Base-by-base conservation (phyloP, 1,284 basidiomycete species). In the Tranzscheliella williamsii region DNA sequence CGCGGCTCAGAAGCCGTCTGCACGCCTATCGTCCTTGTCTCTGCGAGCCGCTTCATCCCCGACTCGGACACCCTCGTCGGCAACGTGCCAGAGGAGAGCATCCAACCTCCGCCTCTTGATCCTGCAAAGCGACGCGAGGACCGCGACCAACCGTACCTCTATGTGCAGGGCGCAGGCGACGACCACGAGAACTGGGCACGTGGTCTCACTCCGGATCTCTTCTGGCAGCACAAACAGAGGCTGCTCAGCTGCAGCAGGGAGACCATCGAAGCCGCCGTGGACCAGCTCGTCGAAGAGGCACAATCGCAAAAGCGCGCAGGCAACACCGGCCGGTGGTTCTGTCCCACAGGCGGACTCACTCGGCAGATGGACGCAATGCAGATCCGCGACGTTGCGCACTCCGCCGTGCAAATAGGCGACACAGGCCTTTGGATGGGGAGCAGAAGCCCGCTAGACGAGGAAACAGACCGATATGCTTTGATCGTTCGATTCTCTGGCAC, bases 141-240 rank as follows among this genome's bases (percentile, higher is more conserved):
- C 17, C 9, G 32, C 4, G 4, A 15, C 4, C 5, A 24, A 1
- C 84, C 86, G 0, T 91, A 85, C 70, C 81, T 84, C 4, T 93
- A 93, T 68, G 84, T 93, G 7, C 90, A 93, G 77, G 91, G 91
- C 2, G 88, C 88, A 0, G 90, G 90, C 0, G 90, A 92, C 69
- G 90, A 92, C 68, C 89, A 92, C 68, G 90, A 92, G 73, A 80
- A 87, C 7, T 92, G 90, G 90, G 84, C 87, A 2, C 64, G 87
- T 83, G 89, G 88, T 2, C 79, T 92, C 43, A 87, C 85, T 0
- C 88, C 91, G 0, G 67, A 79, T 8, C 51, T 86, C 11, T 92
- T 87, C 71, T 93, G 91, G 91, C 63, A 67, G 24, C 78, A 88
- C 66, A 79, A 79, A 18, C 67, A 79, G 1, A 55, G 65, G 12